Evolutionary conservation across 345 rosid genomes (phyloP), one percentile per base, ranked within the genome.

Genomic region (Hypericum androsaemum): DNA sequence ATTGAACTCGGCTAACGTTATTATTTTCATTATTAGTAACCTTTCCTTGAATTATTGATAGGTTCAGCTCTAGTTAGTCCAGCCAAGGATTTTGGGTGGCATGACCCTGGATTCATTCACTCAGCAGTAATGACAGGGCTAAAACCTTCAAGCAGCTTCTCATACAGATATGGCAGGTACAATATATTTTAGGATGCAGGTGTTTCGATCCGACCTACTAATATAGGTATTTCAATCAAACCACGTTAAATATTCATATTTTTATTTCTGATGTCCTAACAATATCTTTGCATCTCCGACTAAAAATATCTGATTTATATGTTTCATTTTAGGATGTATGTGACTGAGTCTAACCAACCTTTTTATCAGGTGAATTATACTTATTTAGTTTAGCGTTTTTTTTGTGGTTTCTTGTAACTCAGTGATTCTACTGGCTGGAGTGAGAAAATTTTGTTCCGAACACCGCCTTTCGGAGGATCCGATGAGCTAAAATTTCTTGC

Each of bases 21-120:
- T 22, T 22, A 22, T 22, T 22, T 22, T 1, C 4, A 22, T 4
- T 22, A 22, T 22, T 22, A 22, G 4, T 22, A 22, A 22, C 4
- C 32, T 22, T 22, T 22, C 4, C 4, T 22, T 44, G n/a, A 10
- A 44, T 28, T 7, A 47, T 39, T 40, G 9, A 16, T 22, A 82
- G 85, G 66, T 57, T 22, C 66, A 0, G 8, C 5, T 44, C 7
- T 74, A 10, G 65, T 63, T 17, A 83, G 84, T 60, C 92, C 92
- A 17, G 92, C 92, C 17, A 76, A 65, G 66, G 87, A 83, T 58
- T 83, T 83, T 15, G 92, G 92, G 37, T 83, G 92, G 92, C 92
- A 83, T 59, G 81, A 80, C 17, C 92, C 92, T 7, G 92, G 92
- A 5, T 80, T 48, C 68, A 74, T 80, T 22, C 92, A 83, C 53